phyloP scores from a whole-genome alignment of 1,139 yeast genomes.

The Geotrichum citri-aurantii region DNA sequence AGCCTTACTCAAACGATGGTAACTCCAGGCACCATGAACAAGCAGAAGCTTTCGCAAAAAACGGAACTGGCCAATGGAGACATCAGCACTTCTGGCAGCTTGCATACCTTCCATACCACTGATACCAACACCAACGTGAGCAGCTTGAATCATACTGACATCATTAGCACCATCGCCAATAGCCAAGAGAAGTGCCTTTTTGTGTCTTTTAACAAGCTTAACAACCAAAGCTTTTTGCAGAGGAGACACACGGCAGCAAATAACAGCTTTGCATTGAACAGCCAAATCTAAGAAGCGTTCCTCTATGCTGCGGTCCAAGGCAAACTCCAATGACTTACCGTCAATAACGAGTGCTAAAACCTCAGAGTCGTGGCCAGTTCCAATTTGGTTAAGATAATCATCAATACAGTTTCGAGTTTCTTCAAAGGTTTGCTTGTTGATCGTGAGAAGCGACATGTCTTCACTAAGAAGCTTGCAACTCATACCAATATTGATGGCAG shows the following conservation, averaged over 20 bases:
- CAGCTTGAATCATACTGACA: constrained; percentile 98
- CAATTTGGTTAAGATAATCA: constrained; percentile 72
- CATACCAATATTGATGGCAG: constrained; percentile 99
- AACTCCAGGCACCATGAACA: constrained; percentile 98
- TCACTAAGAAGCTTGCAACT: constrained; percentile 90
- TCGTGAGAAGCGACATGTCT: constrained; percentile 87
- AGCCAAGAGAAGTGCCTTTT: constrained; percentile 74
- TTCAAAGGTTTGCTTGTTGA: constrained; percentile 77
- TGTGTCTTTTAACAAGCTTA: constrained; percentile 71
- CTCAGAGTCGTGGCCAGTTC: constrained; percentile 62
- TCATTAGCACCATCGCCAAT: constrained; percentile 99
- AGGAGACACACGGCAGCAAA: constrained; percentile 97
- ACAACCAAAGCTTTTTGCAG: constrained; percentile 95
- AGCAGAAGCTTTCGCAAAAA: constrained; percentile 73
- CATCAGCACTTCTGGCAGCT: constrained; percentile 97
- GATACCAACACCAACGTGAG: constrained; percentile 97
- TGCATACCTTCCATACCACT: constrained; percentile 99
- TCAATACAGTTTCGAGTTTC: constrained; percentile 66
- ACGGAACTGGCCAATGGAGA: constrained; percentile 93
- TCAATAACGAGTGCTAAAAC: constrained; percentile 88
- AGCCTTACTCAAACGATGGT: constrained; percentile 87
- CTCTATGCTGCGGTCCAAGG: constrained; percentile 76
- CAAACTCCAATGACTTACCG: constrained; percentile 82
- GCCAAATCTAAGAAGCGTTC: constrained; percentile 76
- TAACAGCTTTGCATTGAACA: constrained; percentile 84